Evolutionary conservation across 164 flowering plant genomes (phyloP), one percentile per base, ranked within the genome.

Genomic region (Protea cynaroides): DNA sequence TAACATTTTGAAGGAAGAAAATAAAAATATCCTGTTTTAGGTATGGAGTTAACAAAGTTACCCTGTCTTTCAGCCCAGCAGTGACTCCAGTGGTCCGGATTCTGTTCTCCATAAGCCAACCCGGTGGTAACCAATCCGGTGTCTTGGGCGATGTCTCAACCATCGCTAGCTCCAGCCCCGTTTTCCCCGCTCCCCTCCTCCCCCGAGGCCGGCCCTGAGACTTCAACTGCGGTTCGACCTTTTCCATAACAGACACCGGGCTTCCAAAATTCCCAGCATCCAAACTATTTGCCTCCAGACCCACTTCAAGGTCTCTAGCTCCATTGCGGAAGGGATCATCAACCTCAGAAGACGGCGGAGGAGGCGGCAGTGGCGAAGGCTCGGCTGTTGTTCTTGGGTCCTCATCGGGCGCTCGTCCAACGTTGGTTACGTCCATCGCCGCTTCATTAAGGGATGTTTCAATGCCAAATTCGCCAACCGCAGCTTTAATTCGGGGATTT

Each of bases 101-200:
- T 59, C 24, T 40, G 23, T 7, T 10, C 52, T 22, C 63, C 24
- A 59, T 43, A n/a, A 23, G n/a, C 63, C 63, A 59, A 43, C 24
- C 63, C 34, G 18, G 29, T 4, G 63, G 51, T 44, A 59, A 43
- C 63, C 63, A 59, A 1, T 59, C 63, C 9, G 63, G 51, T 22
- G 25, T 22, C 10, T 59, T 15, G 2, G 14, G 55, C 55, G 24
- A 19, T 21, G 24, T 11, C 4, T 21, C 14, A 8, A 43, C 11
- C 1, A 38, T 59, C 63, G 10, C 51, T 6, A 43, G 19, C 3
- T 40, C 18, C 34, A 43, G 22, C 34, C 34, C 46, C 51, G n/a
- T 43, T 19, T 6, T 19, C 55, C 8, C 18, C 51, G 57, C 34
- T 15, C 57, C 29, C 23, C 51, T 43, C 34, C 50, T 21, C 50